phyloP scores from a whole-genome alignment of 2,329 filamentous ascomycete species.

The Aureobasidium sp. region DNA sequence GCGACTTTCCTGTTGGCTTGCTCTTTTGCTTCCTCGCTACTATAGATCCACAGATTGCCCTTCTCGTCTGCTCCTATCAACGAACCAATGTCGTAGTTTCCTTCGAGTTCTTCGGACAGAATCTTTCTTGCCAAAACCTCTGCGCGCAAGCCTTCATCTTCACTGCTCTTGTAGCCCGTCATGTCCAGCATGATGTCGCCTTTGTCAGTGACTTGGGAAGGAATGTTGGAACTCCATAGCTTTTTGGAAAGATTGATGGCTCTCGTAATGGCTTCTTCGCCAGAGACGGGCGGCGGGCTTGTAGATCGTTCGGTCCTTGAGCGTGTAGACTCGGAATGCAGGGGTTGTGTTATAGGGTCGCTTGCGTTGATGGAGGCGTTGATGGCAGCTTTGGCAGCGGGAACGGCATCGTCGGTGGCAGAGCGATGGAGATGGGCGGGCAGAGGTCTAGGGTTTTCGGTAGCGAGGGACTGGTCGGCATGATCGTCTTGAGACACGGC shows the following conservation, averaged over 20 bases:
- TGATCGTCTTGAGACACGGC: constrained; percentile 12
- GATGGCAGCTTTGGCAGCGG: constrained; percentile 36
- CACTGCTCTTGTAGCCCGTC: constrained; percentile 91
- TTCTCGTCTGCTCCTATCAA: constrained; percentile 92
- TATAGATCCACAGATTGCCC: constrained; percentile 99
- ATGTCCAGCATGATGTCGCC: constrained; percentile 98
- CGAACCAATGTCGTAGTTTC: constrained; percentile 91
- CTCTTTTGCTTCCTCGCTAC: constrained; percentile 91
- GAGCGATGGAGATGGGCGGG: constrained; percentile 38
- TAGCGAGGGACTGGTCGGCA: background rate
- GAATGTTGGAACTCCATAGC: constrained; percentile 83
- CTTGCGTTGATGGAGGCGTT: constrained; percentile 27
- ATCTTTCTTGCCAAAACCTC: constrained; percentile 93
- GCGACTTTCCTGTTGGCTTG: constrained; percentile 62
- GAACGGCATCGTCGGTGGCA: constrained; percentile 49
- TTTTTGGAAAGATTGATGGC: constrained; percentile 81
- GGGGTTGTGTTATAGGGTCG: constrained; percentile 20
- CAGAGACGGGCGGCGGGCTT: constrained; percentile 69
- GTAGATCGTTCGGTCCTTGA: constrained; percentile 46
- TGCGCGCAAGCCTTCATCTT: constrained; percentile 83
- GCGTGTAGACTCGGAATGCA: constrained; percentile 21
- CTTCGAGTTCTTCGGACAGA: constrained; percentile 84
- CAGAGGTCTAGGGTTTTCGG: constrained; percentile 20
- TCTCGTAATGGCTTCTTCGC: constrained; percentile 70
- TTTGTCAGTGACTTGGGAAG: constrained; percentile 81